A percentile compares a stretch with the other conserved stretches of the same genome.
These are phyloP conservation scores for Epichloe gansuensis DNA, from an alignment of 2,329 filamentous ascomycete species.

Conservation along the genomic window DNA sequence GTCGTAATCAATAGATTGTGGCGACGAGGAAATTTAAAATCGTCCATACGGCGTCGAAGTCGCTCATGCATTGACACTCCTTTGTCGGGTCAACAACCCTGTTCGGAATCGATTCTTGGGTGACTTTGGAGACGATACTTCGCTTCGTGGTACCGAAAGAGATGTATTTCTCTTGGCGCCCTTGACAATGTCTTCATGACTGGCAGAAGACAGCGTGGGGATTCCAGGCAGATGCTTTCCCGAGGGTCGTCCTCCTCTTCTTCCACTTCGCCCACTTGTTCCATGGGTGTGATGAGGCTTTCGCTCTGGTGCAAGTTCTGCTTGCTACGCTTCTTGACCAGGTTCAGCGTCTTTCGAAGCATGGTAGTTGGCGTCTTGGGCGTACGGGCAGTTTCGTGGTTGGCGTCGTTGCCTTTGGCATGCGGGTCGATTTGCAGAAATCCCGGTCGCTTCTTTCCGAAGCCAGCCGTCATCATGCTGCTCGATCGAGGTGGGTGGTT, in stretches of 20 bases:
- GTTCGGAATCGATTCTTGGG: conserved; percentile 23
- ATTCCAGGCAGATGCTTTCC: conserved; percentile 13
- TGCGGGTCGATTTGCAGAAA: conserved; percentile 46
- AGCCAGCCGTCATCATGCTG: conserved; percentile 26
- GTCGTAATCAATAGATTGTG: background rate
- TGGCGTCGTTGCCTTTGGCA: conserved; percentile 23
- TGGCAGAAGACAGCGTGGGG: conserved; percentile 20
- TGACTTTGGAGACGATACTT: conserved; percentile 14
- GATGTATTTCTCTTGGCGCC: conserved; percentile 30
- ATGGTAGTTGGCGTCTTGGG: conserved; percentile 35
- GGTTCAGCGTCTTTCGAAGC: conserved; percentile 41
- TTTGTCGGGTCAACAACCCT: conserved; percentile 25
- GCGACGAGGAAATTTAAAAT: background rate
- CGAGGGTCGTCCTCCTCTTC: conserved; percentile 13
- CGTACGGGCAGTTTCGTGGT: conserved; percentile 20
- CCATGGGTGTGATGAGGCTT: conserved; percentile 21
- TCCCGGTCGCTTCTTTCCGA: conserved; percentile 28
- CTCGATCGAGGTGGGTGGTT: conserved; percentile 30
- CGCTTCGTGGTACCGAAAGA: conserved; percentile 9
- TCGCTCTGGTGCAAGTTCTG: conserved; percentile 31
- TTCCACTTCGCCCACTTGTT: conserved; percentile 23
- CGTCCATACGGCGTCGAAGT: background rate
- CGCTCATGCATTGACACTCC: conserved; percentile 26
- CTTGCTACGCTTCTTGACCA: conserved; percentile 43
- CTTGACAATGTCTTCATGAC: conserved; percentile 36